A percentile compares a stretch with the other conserved stretches of the same genome.
Evolutionary conservation across 129 eudicot species (phyloP).

Genomic region (Flaveria bidentis): DNA sequence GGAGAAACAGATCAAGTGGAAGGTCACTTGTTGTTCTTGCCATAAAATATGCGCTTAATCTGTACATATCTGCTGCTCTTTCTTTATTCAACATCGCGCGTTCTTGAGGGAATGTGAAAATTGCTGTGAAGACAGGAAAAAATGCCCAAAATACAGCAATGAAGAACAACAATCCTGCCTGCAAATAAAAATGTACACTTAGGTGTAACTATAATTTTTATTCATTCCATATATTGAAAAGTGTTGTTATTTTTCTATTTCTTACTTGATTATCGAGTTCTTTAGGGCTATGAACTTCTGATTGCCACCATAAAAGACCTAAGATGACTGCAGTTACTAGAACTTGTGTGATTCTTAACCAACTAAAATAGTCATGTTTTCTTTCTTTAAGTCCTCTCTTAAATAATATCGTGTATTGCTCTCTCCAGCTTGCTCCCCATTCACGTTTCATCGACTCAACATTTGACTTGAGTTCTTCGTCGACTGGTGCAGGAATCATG

Average conservation of each 20-base stretch:
- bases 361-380: slow-evolving; percentile 86
- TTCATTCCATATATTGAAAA: not conserved
- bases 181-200: slow-evolving; percentile 17
- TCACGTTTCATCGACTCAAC: slow-evolving; percentile 58
- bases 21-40: slow-evolving; percentile 93
- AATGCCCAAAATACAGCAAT: slow-evolving; percentile 98
- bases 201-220: not conserved
- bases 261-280: slow-evolving; percentile 84
- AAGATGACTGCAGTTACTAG: slow-evolving; percentile 70
- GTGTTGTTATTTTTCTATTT: not conserved
- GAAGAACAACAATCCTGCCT: slow-evolving; percentile 95
- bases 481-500: slow-evolving; percentile 49
- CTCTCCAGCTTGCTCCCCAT: slow-evolving; percentile 98
- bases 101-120: slow-evolving; percentile 97
- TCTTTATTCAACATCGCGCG: slow-evolving; percentile 93
- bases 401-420: slow-evolving; percentile 69
- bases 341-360: slow-evolving; percentile 94
- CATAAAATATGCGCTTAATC: slow-evolving; percentile 88
- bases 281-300: slow-evolving; percentile 52
- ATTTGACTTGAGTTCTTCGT: slow-evolving; percentile 61
- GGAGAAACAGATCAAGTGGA: slow-evolving; percentile 88
- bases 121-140: slow-evolving; percentile 96
- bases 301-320: slow-evolving; percentile 98
- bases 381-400: slow-evolving; percentile 92
- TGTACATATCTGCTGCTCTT: slow-evolving; percentile 94